A percentile compares a stretch with the other conserved stretches of the same genome.
Conservation (phyloP, 306 rosid genomes). For the Vachellia collinsii region DNA sequence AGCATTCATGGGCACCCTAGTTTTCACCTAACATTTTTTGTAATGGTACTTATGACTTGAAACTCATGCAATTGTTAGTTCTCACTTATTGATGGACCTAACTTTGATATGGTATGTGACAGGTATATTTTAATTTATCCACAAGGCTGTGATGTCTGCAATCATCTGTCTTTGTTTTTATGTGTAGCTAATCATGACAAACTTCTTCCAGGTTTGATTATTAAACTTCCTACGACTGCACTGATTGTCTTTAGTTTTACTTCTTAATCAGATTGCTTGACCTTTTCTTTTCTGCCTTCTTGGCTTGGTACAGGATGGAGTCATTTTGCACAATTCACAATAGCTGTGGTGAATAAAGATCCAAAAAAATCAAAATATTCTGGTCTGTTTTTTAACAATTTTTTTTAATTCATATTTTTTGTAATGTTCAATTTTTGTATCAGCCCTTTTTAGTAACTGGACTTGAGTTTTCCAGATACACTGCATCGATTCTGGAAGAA, state of each 20-base stretch:
- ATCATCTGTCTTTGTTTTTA: conserved; percentile 77
- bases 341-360: conserved; percentile 84
- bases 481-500: conserved; percentile 99
- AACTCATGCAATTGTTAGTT: conserved; percentile 9
- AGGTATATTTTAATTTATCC: conserved; percentile 83
- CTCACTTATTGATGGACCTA: conserved; percentile 31
- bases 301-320: conserved; percentile 63
- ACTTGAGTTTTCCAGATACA: conserved; percentile 70
- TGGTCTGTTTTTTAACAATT: conserved; percentile 51
- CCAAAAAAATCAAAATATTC: conserved; percentile 78
- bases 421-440: conserved; percentile 18
- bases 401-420: conserved; percentile 16
- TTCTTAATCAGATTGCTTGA: not conserved
- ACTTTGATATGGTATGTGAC: conserved; percentile 35
- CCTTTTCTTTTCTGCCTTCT: not conserved
- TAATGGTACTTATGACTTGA: conserved; percentile 32
- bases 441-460: conserved; percentile 22
- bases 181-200: conserved; percentile 84
- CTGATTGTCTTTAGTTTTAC: conserved; percentile 8
- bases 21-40: conserved; percentile 22
- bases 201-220: conserved; percentile 72
- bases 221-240: conserved; percentile 10
- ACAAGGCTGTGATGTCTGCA: conserved; percentile 81
- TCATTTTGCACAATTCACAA: conserved; percentile 86
- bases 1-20: conserved; percentile 11